Evolutionary conservation across 768 basidiomycete genomes (phyloP), one percentile per base, ranked within the genome.

Genomic region (Tylopilus sp.): DNA sequence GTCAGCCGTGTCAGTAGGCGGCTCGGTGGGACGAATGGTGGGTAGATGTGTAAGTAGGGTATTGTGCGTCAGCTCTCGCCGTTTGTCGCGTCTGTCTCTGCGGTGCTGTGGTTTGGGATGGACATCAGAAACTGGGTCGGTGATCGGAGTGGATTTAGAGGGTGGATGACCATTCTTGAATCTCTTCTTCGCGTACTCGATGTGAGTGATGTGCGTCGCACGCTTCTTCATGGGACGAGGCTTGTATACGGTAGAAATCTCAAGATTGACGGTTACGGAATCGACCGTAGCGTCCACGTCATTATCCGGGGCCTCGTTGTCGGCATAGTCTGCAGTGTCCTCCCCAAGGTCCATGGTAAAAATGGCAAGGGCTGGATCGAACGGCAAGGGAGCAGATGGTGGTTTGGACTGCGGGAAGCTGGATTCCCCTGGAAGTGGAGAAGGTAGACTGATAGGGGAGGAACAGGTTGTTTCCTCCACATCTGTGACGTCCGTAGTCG

Each of bases 161-260:
- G 49, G 51, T 31, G 45, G 58, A 45, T 54, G 34, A 56, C 52
- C 62, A 34, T 69, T 71, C 61, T 67, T 71, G 57, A 64, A 63
- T 50, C 63, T 60, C 61, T 36, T 62, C 57, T 54, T 59, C 33
- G 33, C 36, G 50, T 31, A 48, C 33, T 53, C 52, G 16, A 36
- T 31, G 25, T 54, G 44, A 31, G 19, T 58, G 62, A 70, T 46
- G 71, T 76, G 60, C 40, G 67, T 42, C 9, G 42, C 48, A 17
- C 71, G 71, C 25, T 71, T 78, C 75, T 80, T 83, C 58, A 79
- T 70, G 2, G 86, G 86, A 1, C 84, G 80, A 1, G 87, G 87
- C 60, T 89, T 89, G 72, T 81, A 88, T 11, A 90, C 88, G 3
- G 82, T 76, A 3, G 79, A 71, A 44, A 89, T 87, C 62, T 86